A percentile compares a stretch with the other conserved stretches of the same genome.
Evolutionary conservation across 129 eudicot genomes (phyloP).

Genomic region (Silybum marianum): DNA sequence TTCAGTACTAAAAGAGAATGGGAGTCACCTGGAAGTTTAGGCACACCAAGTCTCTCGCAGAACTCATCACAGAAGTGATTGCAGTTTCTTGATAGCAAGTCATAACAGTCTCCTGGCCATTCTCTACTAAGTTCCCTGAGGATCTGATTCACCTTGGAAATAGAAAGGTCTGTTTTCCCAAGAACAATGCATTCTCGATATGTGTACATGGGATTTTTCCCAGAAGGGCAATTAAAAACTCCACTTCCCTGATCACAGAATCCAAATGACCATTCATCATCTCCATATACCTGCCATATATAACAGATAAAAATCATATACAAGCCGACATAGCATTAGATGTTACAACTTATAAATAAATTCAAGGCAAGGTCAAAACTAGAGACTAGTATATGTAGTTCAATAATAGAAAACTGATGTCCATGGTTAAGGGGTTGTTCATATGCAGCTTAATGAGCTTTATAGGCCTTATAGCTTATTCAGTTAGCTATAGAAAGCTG

Average conservation of each 20-base stretch:
- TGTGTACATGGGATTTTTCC: conserved; percentile 87
- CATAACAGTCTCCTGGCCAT: conserved; percentile 95
- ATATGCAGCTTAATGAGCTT: too few relatives aligned
- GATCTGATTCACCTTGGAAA: conserved; percentile 71
- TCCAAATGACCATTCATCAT: conserved; percentile 97
- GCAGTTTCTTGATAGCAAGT: conserved; percentile 82
- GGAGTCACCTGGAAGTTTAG: conserved; percentile 78
- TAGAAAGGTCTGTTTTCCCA: conserved; percentile 64
- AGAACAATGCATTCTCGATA: conserved; percentile 84
- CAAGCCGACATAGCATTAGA: neutral
- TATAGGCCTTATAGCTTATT: too few relatives aligned
- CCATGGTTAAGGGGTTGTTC: neutral
- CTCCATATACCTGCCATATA: conserved; percentile 69
- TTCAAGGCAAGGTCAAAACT: neutral
- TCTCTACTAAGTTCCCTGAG: conserved; percentile 86
- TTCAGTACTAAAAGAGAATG: neutral
- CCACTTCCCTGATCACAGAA: conserved; percentile 91
- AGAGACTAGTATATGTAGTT: neutral
- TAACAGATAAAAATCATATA: conserved; percentile 10
- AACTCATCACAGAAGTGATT: conserved; percentile 97
- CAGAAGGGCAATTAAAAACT: conserved; percentile 88
- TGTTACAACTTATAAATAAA: neutral
- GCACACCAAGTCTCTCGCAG: conserved; percentile 84
- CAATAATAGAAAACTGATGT: too few relatives aligned
- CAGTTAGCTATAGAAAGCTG: too few relatives aligned